Evolutionary conservation across 129 eudicot species (phyloP).

Genomic region (Dittrichia graveolens): DNA sequence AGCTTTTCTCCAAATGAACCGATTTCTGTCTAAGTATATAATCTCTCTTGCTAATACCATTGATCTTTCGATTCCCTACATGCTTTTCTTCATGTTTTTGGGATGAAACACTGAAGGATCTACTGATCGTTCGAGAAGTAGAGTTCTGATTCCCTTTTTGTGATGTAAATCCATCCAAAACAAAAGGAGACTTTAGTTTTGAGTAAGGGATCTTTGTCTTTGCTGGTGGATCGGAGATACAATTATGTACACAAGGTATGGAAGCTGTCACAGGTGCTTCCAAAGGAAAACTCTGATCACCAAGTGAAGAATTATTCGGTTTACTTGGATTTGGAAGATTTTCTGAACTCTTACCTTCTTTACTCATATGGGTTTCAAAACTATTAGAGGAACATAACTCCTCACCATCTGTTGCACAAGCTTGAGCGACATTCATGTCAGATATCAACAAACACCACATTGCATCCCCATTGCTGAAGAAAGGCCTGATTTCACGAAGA

Average conservation of each 20-base stretch:
- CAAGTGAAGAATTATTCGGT: conserved; percentile 34
- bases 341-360: conserved; percentile 44
- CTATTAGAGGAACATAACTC: conserved; percentile 40
- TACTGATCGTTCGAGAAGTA: conserved; percentile 31
- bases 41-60: conserved; percentile 70
- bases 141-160: conserved; percentile 44
- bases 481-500: conserved; percentile 74
- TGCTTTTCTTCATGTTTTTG: conserved; percentile 58
- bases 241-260: conserved; percentile 37
- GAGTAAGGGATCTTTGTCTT: conserved; percentile 27
- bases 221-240: conserved; percentile 31
- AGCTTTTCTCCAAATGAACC: conserved; percentile 69
- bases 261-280: conserved; percentile 37
- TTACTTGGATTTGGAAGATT: conserved; percentile 35
- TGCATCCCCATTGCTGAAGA: conserved; percentile 83
- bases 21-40: conserved; percentile 75
- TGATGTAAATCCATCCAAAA: conserved; percentile 37
- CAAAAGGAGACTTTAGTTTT: conserved; percentile 39
- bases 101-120: conserved; percentile 49
- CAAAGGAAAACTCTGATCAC: conserved; percentile 23
- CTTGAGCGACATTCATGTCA: conserved; percentile 89
- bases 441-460: conserved; percentile 91
- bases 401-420: conserved; percentile 70
- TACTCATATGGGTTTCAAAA: conserved; percentile 34
- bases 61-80: conserved; percentile 55